Percentiles rank a stretch among this genome's conserved stretches.
phyloP scores from a whole-genome alignment of 108 stramenopile genomes.

The Craspedostauros australis region DNA sequence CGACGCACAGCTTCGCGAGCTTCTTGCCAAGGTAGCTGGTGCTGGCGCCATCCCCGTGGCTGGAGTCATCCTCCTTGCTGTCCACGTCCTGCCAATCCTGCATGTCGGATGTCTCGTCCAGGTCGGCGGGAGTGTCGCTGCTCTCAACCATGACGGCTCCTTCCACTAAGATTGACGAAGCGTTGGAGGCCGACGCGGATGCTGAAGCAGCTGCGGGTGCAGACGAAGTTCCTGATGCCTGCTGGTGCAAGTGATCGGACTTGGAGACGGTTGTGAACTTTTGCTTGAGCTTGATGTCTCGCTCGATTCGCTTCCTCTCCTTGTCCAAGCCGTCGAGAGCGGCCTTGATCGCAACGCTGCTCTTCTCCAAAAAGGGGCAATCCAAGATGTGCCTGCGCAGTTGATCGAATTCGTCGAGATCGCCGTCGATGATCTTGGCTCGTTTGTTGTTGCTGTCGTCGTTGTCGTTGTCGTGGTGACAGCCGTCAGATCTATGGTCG shows the following conservation, averaged over 20 bases:
- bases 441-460: too few species aligned
- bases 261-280: conserved; percentile 39
- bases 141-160: conserved; percentile 15
- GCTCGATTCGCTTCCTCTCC: conserved; percentile 43
- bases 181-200: neutral
- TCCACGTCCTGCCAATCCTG: conserved; percentile 42
- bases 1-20: conserved; percentile 39
- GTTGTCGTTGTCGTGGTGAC: too few species aligned
- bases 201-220: neutral
- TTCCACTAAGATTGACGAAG: neutral
- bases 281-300: conserved; percentile 50
- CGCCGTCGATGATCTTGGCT: too few species aligned
- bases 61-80: conserved; percentile 24
- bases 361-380: too few species aligned
- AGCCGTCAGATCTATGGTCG: too few species aligned
- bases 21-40: conserved; percentile 21
- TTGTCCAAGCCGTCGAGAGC: conserved; percentile 60
- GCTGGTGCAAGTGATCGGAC: too few species aligned
- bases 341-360: conserved; percentile 51
- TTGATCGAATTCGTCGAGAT: too few species aligned
- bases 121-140: neutral
- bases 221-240: neutral
- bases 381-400: too few species aligned
- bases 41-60: conserved; percentile 2
- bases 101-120: conserved; percentile 20